phyloP scores from a whole-genome alignment of 108 stramenopile species.

The Craspedostauros australis region DNA sequence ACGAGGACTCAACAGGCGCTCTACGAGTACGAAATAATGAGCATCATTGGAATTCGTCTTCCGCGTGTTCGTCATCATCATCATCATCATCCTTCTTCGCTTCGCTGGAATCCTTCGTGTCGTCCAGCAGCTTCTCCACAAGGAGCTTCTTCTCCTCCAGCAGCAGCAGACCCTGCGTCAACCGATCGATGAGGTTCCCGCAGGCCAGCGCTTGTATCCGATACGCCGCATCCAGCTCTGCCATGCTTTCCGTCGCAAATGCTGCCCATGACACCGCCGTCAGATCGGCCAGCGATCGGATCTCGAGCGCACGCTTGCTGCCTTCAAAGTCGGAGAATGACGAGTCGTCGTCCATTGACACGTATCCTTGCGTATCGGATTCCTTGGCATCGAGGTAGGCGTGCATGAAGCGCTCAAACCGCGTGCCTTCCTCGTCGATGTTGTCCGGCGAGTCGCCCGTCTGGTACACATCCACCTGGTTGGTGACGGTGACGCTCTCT shows the following conservation, averaged over 20 bases:
- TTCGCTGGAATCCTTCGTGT: too few species aligned
- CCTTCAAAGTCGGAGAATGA: too few species aligned
- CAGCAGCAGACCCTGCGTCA: neutral
- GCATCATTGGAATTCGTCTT: too few species aligned
- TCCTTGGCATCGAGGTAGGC: neutral
- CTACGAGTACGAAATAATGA: too few species aligned
- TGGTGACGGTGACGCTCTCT: too few species aligned
- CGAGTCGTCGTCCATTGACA: neutral
- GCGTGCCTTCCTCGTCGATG: neutral
- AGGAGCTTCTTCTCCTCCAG: neutral
- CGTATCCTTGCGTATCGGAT: neutral
- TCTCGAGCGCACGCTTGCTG: too few species aligned
- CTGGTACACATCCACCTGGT: too few species aligned
- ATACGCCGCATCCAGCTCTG: neutral
- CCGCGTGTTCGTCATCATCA: too few species aligned
- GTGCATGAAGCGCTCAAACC: neutral
- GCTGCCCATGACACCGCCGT: conserved; percentile 1
- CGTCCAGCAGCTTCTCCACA: neutral
- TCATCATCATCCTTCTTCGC: too few species aligned
- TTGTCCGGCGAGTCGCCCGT: too few species aligned
- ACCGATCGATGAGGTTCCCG: neutral
- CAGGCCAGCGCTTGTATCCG: neutral
- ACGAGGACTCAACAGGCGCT: too few species aligned
- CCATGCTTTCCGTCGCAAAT: conserved; percentile 1
- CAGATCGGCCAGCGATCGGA: neutral